Percentiles rank a stretch among this genome's conserved stretches.
Conservation (phyloP, 2,329 filamentous ascomycete species). For the Trichoderma sp. region DNA sequence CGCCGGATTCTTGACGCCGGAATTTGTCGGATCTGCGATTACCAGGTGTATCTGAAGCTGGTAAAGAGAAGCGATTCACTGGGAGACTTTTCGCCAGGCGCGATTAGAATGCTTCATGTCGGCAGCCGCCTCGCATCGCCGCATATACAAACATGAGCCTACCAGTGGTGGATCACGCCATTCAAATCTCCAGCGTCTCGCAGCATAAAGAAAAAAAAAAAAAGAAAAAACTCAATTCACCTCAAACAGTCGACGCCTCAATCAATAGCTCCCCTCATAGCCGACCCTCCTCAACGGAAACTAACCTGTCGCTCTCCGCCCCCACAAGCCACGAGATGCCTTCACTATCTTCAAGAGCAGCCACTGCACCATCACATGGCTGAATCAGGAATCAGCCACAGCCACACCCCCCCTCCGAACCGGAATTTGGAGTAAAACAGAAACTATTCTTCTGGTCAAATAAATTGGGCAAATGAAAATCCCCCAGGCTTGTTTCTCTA, state of each 20-base stretch:
- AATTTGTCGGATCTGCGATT: not conserved
- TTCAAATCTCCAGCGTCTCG: not conserved
- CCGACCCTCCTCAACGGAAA: conserved; percentile 1
- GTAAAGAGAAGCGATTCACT: not conserved
- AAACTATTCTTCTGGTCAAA: not conserved
- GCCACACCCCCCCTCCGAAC: not conserved
- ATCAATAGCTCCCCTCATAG: not conserved
- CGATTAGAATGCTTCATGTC: not conserved
- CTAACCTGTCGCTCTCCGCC: not conserved
- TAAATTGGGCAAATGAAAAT: not conserved
- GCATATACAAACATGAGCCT: not conserved
- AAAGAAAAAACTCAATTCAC: not conserved
- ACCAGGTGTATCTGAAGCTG: not conserved
- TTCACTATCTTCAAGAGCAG: not conserved
- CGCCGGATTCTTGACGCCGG: not conserved
- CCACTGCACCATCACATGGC: not conserved
- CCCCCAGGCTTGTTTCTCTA: not conserved
- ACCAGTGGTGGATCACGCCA: not conserved
- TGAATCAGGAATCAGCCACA: not conserved
- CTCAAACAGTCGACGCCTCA: not conserved
- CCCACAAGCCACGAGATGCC: not conserved
- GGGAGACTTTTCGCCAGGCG: not conserved
- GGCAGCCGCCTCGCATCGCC: not conserved
- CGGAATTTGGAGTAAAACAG: not conserved
- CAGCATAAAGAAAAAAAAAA: not conserved